A percentile compares a stretch with the other conserved stretches of the same genome.
These are phyloP conservation scores for Trifolium dubium DNA, from an alignment of 306 rosid genomes.

Conservation along the genomic window DNA sequence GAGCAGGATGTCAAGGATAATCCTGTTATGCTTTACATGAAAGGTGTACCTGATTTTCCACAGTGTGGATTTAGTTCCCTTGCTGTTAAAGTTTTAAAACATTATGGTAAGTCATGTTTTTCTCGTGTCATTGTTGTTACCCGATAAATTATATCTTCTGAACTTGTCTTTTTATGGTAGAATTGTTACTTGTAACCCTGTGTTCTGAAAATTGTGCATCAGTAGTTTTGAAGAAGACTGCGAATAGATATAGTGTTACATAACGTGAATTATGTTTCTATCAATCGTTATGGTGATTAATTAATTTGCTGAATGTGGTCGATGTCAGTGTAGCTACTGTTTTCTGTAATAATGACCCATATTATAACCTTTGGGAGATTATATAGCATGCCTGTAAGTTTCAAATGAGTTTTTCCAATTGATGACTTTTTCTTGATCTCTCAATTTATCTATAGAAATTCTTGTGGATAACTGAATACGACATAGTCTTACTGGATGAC, in stretches of 20 bases:
- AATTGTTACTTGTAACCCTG: slow-evolving; percentile 9
- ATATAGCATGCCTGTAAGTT: slow-evolving; percentile 10
- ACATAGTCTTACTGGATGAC: slow-evolving; percentile 18
- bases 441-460: slow-evolving; percentile 21
- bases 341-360: slow-evolving; percentile 15
- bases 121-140: slow-evolving; percentile 1
- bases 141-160: not conserved
- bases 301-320: slow-evolving; percentile 16
- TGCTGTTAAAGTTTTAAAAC: slow-evolving; percentile 74
- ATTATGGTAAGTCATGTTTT: slow-evolving; percentile 46
- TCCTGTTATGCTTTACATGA: slow-evolving; percentile 85
- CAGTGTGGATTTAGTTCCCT: slow-evolving; percentile 88
- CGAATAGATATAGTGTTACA: slow-evolving; percentile 11
- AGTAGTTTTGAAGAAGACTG: not conserved
- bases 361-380: slow-evolving; percentile 6
- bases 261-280: slow-evolving; percentile 13
- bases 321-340: not conserved
- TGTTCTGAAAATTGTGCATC: not conserved
- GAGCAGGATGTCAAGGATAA: slow-evolving; percentile 86
- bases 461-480: not conserved
- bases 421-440: slow-evolving; percentile 5
- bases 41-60: slow-evolving; percentile 78
- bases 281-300: slow-evolving; percentile 21
- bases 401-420: slow-evolving; percentile 5
- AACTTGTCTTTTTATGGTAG: slow-evolving; percentile 28